Percentiles rank a stretch among this genome's conserved stretches.
Conservation (phyloP, 352 stramenopile genomes). For the Blastocystis sp. region DNA sequence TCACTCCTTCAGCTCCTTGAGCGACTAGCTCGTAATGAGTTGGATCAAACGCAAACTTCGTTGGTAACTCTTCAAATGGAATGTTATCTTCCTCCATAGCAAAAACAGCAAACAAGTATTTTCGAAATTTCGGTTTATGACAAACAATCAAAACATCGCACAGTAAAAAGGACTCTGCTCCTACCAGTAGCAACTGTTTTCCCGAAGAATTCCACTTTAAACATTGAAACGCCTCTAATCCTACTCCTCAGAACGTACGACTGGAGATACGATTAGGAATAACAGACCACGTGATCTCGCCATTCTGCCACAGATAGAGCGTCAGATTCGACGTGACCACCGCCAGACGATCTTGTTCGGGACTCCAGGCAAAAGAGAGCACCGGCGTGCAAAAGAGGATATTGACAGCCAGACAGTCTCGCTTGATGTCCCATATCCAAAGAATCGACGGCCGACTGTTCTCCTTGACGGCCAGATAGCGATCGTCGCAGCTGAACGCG, state of each 20-base stretch:
- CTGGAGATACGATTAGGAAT: constrained; percentile 11
- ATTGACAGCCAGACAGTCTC: neutral
- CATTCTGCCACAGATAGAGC: constrained; percentile 27
- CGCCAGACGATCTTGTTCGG: neutral
- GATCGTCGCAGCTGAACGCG: neutral
- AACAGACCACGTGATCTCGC: neutral
- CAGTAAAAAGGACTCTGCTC: neutral
- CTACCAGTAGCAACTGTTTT: neutral
- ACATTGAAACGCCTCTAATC: neutral
- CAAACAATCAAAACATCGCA: neutral
- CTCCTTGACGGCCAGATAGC: constrained; percentile 19
- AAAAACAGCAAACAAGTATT: neutral
- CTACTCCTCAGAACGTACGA: neutral
- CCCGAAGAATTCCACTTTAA: neutral
- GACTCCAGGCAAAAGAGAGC: constrained; percentile 11
- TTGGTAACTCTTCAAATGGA: neutral
- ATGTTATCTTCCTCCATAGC: neutral
- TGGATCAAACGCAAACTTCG: neutral
- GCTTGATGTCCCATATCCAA: constrained; percentile 52
- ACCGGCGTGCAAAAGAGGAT: neutral
- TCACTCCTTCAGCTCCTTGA: constrained; percentile 57
- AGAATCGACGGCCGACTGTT: constrained; percentile 2
- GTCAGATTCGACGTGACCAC: constrained; percentile 22
- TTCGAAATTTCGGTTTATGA: neutral
- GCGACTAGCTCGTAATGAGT: constrained; percentile 26